Evolutionary conservation across 148 eudicot species (phyloP).

Genomic region (Vaccinium myrtillus): DNA sequence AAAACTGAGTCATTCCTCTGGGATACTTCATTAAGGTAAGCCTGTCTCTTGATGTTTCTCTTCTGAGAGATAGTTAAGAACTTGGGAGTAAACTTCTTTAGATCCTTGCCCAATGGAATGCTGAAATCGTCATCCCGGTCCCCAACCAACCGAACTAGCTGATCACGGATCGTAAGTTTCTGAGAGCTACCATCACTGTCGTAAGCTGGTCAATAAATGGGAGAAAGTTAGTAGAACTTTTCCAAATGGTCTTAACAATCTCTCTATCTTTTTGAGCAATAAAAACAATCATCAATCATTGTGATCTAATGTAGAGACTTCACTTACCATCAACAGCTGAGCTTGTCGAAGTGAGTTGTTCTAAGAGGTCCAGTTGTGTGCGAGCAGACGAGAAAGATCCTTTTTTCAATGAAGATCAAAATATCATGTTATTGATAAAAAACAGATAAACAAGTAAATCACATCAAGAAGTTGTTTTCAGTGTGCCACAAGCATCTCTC

Average conservation of each 20-base stretch:
- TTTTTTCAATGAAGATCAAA: slow-evolving; percentile 17
- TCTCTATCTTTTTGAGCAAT: not conserved
- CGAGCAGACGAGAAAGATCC: slow-evolving; percentile 56
- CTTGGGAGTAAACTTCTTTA: slow-evolving; percentile 77
- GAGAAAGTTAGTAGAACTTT: not conserved
- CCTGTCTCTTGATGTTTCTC: slow-evolving; percentile 84
- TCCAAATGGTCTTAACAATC: not conserved
- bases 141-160: slow-evolving; percentile 55
- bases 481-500: not conserved
- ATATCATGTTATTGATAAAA: not conserved
- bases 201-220: slow-evolving; percentile 32
- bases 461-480: not conserved
- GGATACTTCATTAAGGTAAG: slow-evolving; percentile 79
- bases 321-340: slow-evolving; percentile 35
- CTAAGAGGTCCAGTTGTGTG: slow-evolving; percentile 71
- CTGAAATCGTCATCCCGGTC: slow-evolving; percentile 72
- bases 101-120: slow-evolving; percentile 75
- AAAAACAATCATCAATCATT: no score
- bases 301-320: not conserved
- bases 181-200: slow-evolving; percentile 43
- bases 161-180: slow-evolving; percentile 64
- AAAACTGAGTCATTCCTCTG: slow-evolving; percentile 76
- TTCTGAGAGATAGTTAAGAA: slow-evolving; percentile 84
- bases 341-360: slow-evolving; percentile 61
- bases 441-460: no score